Conservation (phyloP, 495 filamentous ascomycete species). For the Bacidia rubella region DNA sequence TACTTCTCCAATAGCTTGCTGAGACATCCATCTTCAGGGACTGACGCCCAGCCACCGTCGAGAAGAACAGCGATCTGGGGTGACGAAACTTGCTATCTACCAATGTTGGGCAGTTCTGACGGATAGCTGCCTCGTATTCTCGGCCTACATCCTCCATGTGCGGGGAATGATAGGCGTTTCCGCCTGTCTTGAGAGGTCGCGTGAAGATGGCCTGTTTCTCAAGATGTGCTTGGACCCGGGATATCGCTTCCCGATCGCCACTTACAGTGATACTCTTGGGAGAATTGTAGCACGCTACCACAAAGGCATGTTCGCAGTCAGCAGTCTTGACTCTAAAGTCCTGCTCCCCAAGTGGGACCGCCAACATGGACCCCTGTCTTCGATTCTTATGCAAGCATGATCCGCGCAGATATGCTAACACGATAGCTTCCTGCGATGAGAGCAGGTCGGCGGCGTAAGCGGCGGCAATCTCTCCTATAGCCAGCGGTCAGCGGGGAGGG, state of each 20-base stretch:
- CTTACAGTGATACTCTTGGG: constrained; percentile 6
- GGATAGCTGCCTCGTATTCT: too few relatives aligned
- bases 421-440: constrained; percentile 15
- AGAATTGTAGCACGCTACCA: constrained; percentile 8
- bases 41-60: background rate
- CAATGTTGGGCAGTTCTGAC: too few relatives aligned
- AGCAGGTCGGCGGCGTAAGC: constrained; percentile 22
- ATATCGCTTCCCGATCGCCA: background rate
- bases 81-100: background rate
- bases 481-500: constrained; percentile 19
- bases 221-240: constrained; percentile 15
- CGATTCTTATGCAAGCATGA: background rate
- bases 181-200: constrained; percentile 22
- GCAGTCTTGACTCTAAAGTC: background rate
- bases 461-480: constrained; percentile 27
- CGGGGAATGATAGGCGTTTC: constrained; percentile 30
- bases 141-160: constrained; percentile 14
- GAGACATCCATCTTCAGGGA: constrained; percentile 13
- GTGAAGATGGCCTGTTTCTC: constrained; percentile 7
- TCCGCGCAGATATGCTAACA: constrained; percentile 23
- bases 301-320: background rate
- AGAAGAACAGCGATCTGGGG: background rate
- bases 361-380: constrained; percentile 13
- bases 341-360: constrained; percentile 5
- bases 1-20: constrained; percentile 23